Percentiles rank a stretch among this genome's conserved stretches.
These are phyloP conservation scores for Skeletonema menzelii DNA, from an alignment of 108 stramenopile genomes.

Conservation along the genomic window DNA sequence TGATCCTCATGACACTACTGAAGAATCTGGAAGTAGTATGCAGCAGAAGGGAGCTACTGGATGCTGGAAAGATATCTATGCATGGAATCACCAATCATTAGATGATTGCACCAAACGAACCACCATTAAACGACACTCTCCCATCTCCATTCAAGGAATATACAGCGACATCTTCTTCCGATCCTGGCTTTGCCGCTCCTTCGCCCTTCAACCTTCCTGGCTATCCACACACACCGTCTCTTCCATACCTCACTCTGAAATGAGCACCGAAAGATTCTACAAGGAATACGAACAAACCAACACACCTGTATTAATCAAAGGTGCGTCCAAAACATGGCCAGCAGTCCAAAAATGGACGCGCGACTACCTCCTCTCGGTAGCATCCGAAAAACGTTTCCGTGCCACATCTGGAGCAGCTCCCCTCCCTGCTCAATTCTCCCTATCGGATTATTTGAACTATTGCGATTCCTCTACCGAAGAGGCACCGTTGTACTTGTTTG, in stretches of 20 bases:
- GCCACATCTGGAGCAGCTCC: slow-evolving; percentile 85
- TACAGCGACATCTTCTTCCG: slow-evolving; percentile 81
- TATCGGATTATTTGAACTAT: slow-evolving; percentile 68
- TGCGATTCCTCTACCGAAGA: slow-evolving; percentile 66
- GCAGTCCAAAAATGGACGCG: slow-evolving; percentile 64
- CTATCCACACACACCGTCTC: slow-evolving; percentile 31
- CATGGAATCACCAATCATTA: slow-evolving; percentile 15
- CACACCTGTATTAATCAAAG: slow-evolving; percentile 62
- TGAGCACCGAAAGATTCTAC: slow-evolving; percentile 54
- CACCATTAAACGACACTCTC: slow-evolving; percentile 40
- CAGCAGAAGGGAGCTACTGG: not conserved
- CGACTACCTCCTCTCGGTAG: slow-evolving; percentile 24
- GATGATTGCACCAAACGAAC: not conserved
- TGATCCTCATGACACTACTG: slow-evolving; percentile 30
- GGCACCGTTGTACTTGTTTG: slow-evolving; percentile 83
- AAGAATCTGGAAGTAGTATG: not conserved
- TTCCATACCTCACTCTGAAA: slow-evolving; percentile 31
- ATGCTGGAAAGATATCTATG: slow-evolving; percentile 69
- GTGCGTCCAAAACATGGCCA: slow-evolving; percentile 61
- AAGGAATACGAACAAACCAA: slow-evolving; percentile 66
- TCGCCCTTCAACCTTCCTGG: slow-evolving; percentile 69
- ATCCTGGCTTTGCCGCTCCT: slow-evolving; percentile 80
- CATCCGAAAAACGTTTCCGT: slow-evolving; percentile 47
- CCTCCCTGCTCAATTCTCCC: slow-evolving; percentile 66
- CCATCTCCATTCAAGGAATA: slow-evolving; percentile 67